A percentile compares a stretch with the other conserved stretches of the same genome.
Evolutionary conservation across 1,284 basidiomycete species (phyloP).

Genomic region (Neolentinus lepideus): DNA sequence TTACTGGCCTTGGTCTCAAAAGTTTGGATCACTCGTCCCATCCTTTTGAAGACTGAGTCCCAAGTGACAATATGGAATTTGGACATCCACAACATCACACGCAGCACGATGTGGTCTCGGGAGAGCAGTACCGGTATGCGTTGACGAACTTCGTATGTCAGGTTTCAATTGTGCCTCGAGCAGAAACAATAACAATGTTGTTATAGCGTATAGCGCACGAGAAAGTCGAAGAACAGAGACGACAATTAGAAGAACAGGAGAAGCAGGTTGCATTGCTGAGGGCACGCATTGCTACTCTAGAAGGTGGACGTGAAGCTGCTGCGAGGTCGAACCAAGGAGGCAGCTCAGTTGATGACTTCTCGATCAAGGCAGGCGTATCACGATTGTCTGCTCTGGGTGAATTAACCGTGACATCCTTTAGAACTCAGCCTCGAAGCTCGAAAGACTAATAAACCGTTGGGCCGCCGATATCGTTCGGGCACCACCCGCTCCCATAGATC

Average conservation of each 20-base stretch:
- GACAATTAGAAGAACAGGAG: slow-evolving; percentile 76
- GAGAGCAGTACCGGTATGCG: slow-evolving; percentile 73
- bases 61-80: neutral
- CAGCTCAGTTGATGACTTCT: slow-evolving; percentile 74
- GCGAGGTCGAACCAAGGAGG: slow-evolving; percentile 34
- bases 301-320: slow-evolving; percentile 31
- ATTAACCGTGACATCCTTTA: slow-evolving; percentile 18
- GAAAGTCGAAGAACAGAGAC: slow-evolving; percentile 74
- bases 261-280: slow-evolving; percentile 67
- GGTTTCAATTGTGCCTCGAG: neutral
- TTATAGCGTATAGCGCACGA: slow-evolving; percentile 74
- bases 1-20: too few species aligned
- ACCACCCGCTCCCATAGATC: slow-evolving; percentile 45
- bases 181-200: neutral
- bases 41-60: too few species aligned
- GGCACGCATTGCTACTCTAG: slow-evolving; percentile 61
- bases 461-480: slow-evolving; percentile 62
- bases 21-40: too few species aligned
- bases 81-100: neutral
- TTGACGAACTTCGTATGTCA: slow-evolving; percentile 68
- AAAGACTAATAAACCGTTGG: slow-evolving; percentile 77
- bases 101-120: slow-evolving; percentile 48
- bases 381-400: neutral
- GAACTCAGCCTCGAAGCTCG: slow-evolving; percentile 72
- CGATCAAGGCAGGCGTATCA: slow-evolving; percentile 55